These are phyloP conservation scores for Staphylotrichum longicolle DNA, from an alignment of 495 filamentous ascomycete species.

Conservation along the genomic window DNA sequence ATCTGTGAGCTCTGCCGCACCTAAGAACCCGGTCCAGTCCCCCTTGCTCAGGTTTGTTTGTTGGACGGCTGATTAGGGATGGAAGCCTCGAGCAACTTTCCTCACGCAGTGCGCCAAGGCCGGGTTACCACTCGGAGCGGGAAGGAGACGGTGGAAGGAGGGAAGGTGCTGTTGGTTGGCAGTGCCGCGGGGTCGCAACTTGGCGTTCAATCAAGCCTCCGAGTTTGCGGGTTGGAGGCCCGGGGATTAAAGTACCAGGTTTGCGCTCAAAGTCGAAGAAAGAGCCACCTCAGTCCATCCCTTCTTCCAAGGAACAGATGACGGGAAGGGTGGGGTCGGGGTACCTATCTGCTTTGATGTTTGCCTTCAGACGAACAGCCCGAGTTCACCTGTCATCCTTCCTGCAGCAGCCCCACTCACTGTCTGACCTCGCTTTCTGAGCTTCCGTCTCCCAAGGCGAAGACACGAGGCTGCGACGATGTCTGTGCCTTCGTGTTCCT, in stretches of 20 bases:
- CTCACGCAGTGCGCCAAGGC: background rate
- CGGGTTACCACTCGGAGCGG: background rate
- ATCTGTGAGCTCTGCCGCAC: conserved; percentile 9
- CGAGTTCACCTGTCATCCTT: background rate
- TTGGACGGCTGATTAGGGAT: background rate
- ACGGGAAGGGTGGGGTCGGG: conserved; percentile 2
- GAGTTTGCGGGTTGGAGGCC: too few relatives aligned
- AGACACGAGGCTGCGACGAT: background rate
- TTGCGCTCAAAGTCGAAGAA: too few relatives aligned
- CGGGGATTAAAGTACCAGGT: too few relatives aligned
- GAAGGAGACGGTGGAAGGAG: background rate
- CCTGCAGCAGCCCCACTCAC: background rate
- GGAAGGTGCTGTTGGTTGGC: background rate
- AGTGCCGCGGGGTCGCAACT: conserved; percentile 4
- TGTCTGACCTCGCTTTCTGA: background rate
- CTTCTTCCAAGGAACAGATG: conserved; percentile 8
- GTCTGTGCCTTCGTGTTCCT: too few relatives aligned
- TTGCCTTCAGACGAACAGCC: conserved; percentile 3
- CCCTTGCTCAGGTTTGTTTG: background rate
- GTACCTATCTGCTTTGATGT: background rate
- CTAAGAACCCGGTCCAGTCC: background rate
- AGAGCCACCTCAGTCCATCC: background rate
- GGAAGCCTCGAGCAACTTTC: background rate
- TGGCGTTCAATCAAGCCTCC: too few relatives aligned
- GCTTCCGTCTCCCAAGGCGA: background rate